Evolutionary conservation across 179 eudicot species (phyloP).

Genomic region (Corrigiola litoralis): DNA sequence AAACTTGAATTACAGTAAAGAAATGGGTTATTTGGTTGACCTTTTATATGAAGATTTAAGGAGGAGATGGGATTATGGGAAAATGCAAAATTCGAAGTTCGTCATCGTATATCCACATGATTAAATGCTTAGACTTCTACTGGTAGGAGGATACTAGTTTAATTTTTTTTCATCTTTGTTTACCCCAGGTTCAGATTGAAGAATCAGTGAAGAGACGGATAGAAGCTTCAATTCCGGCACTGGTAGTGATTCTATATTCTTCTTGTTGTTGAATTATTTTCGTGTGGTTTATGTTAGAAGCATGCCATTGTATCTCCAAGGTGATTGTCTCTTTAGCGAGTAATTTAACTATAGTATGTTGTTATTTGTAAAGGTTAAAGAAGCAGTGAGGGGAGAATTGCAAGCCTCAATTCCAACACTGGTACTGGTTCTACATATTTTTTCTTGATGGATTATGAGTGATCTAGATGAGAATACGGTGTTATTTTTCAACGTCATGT

Average conservation of each 20-base stretch:
- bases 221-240: background rate
- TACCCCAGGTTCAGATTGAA: background rate
- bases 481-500: background rate
- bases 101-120: too few species aligned
- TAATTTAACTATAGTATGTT: background rate
- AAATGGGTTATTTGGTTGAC: too few species aligned
- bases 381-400: background rate
- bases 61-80: too few species aligned
- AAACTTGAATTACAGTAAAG: too few species aligned
- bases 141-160: background rate
- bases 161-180: background rate
- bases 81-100: too few species aligned
- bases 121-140: too few species aligned
- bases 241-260: background rate
- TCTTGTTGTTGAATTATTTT: background rate
- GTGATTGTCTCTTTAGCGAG: too few species aligned
- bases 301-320: background rate
- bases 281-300: background rate
- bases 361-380: background rate
- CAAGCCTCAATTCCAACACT: background rate
- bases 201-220: slow-evolving; percentile 5
- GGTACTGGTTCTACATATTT: background rate
- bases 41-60: too few species aligned
- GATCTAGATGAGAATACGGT: background rate
- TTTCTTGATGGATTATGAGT: background rate